phyloP scores from a whole-genome alignment of 129 eudicot genomes.

The Escallonia herrerae region DNA sequence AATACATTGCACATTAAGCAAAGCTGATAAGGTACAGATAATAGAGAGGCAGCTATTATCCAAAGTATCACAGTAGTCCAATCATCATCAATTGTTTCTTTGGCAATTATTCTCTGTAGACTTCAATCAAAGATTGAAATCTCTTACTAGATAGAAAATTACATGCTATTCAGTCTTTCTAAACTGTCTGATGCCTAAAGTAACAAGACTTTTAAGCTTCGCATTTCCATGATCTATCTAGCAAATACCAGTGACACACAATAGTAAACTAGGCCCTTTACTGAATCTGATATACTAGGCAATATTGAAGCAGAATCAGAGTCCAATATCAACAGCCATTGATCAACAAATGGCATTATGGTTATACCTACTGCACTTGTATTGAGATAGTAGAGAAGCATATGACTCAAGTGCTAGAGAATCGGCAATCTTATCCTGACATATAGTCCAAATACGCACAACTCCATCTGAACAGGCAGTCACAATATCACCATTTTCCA shows the following conservation, averaged over 20 bases:
- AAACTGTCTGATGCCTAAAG: no score
- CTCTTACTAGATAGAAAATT: no score
- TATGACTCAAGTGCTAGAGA: constrained; percentile 57
- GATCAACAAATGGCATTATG: neutral
- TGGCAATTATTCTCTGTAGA: no score
- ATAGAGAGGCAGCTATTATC: neutral
- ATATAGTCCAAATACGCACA: constrained; percentile 83
- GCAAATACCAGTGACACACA: neutral
- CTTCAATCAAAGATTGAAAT: no score
- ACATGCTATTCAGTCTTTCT: no score
- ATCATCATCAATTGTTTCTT: no score
- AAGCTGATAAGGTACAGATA: neutral
- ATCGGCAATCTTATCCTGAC: constrained; percentile 57
- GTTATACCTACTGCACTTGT: constrained; percentile 73
- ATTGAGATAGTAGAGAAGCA: constrained; percentile 51
- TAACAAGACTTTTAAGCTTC: neutral
- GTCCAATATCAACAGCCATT: neutral
- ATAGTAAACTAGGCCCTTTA: neutral
- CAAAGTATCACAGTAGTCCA: no score
- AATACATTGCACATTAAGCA: neutral
- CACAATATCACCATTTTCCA: constrained; percentile 95
- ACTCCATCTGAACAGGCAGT: constrained; percentile 99
- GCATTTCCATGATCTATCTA: neutral
- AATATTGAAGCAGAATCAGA: no score
- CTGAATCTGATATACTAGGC: no score